Evolutionary conservation across 768 basidiomycete species (phyloP), one percentile per base, ranked within the genome.

Genomic region (Stropharia rugosoannulata): DNA sequence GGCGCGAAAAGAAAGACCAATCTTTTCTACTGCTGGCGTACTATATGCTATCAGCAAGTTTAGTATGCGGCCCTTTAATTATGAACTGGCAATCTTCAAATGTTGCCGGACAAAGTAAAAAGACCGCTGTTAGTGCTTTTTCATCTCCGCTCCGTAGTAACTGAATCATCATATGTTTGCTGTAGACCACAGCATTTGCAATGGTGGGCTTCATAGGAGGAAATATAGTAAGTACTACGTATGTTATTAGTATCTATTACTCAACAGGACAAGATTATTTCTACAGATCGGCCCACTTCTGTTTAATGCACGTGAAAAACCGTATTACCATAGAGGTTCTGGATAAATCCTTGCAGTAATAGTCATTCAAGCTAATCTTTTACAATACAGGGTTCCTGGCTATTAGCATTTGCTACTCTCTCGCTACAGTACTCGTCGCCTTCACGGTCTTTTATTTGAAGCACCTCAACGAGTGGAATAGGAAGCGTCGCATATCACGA

Each of bases 31-130:
- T 73, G 4, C 59, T 64, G 12, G 68, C 70, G 0, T 73, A 71
- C 56, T 72, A 73, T 46, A 53, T 68, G n/a, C 51, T 70, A 2
- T 58, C 70, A 8, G 41, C 62, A 9, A 59, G 62, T 10, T 61
- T 54, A 13, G 61, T 67, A 16, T 54, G 65, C 16, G 54, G 54
- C 1, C 69, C 72, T 0, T 61, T 62, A 11, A 58, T 73, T 35
- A 56, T 69, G 15, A 70, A 68, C 47, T 73, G 72, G 72, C 68
- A 72, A 45, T 64, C 69, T 13, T 64, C 71, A 1, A 73, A 73
- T 51, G 70, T 71, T 6, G 72, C 72, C 7, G 72, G 72, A 1
- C 71, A 57, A 19, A 62, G 58, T 3, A 62, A 62, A 44, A 59
- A 57, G 12, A 62, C 44, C 12, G 53, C 58, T 12, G 61, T 62